A percentile compares a stretch with the other conserved stretches of the same genome.
These are phyloP conservation scores for Jatropha podagrica DNA, from an alignment of 441 rosid species.

Conservation along the genomic window DNA sequence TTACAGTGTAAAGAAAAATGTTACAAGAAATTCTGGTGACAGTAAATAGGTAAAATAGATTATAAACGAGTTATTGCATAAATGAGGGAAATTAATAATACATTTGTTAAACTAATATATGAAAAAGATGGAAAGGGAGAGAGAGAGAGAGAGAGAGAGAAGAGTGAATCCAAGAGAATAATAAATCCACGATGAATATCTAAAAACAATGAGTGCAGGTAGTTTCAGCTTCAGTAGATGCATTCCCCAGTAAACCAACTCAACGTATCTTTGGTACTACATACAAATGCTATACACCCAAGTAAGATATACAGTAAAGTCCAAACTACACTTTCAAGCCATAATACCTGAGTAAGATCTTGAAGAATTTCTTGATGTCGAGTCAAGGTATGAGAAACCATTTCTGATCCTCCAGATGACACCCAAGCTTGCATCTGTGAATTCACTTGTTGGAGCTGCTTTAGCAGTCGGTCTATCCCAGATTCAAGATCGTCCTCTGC, in stretches of 20 bases:
- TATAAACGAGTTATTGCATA: background rate
- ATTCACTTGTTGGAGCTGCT: constrained; percentile 84
- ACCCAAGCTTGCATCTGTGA: constrained; percentile 96
- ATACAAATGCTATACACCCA: background rate
- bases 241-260: background rate
- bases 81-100: background rate
- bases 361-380: constrained; percentile 97
- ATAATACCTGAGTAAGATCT: constrained; percentile 78
- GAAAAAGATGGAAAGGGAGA: background rate
- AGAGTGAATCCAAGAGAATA: background rate
- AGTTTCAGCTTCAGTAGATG: constrained; percentile 2
- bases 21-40: background rate
- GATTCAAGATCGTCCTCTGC: constrained; percentile 75
- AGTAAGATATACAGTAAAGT: background rate
- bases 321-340: background rate
- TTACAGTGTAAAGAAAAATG: background rate
- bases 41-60: background rate
- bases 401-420: constrained; percentile 93
- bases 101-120: background rate
- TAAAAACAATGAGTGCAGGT: background rate
- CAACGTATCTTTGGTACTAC: background rate
- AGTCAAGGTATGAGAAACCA: constrained; percentile 97
- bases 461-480: constrained; percentile 62
- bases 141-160: background rate
- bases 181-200: background rate